Base-by-base conservation (phyloP, 495 filamentous ascomycete species). In the Ascodesmis nigricans region DNA sequence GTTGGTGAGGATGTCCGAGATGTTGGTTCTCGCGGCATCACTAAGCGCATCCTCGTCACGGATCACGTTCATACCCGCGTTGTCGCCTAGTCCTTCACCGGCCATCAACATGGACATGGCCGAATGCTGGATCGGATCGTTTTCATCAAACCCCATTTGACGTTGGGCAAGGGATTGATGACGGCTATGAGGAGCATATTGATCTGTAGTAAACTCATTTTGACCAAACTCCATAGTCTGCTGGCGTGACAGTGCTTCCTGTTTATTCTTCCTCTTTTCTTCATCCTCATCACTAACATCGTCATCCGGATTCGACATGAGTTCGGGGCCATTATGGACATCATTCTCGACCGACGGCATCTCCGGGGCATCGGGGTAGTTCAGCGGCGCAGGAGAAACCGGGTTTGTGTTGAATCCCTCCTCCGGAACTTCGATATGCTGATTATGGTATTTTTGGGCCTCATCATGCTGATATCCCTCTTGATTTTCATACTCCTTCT, bases 401-500 rank as follows among this genome's bases (percentile, higher is more conserved):
- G 47, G 47, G 14, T 52, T 52, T 29, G 48, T 52, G 16, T 45
- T 38, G 23, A 52, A 52, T 21, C 35, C 49, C 27, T 47, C 38
- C 15, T 25, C 36, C 26, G 31, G 42, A 5, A 33, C 9, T 13
- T 16, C 33, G 19, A 49, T 35, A 31, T 58, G 39, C 13, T 30
- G 43, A 24, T 47, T 42, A 21, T 44, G 40, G 46, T 58, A 53
- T 25, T 53, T 52, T 39, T 62, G 58, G 3, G 59, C 56, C 35
- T 74, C 64, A 44, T 79, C 77, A 36, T 82, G 50, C 37, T 83
- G 76, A 45, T 87, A 80, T 38, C 38, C 46, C 28, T 90, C 75
- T 24, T 58, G 72, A 15, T 61, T 59, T 31, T 90, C 77, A 28
- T 91, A 69, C 41, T 90, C 81, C 46, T 73, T 71, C 53, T 92